Conservation (phyloP, 148 eudicot species). For the Cornus kousa region DNA sequence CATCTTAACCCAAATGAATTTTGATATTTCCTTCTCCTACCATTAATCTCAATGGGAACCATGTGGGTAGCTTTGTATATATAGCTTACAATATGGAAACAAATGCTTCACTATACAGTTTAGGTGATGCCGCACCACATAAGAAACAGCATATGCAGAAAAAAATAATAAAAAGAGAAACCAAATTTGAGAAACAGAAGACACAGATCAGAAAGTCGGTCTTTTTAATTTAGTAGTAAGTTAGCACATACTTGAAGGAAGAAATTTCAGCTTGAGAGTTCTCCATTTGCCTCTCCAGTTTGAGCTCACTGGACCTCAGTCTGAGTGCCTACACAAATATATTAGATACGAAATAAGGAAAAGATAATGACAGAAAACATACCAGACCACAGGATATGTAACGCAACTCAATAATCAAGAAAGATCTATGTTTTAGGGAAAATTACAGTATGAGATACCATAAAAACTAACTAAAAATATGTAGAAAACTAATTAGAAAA, state of each 20-base stretch:
- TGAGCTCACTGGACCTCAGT: slow-evolving; percentile 88
- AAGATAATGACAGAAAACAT: not conserved
- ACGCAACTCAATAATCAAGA: not conserved
- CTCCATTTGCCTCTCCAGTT: slow-evolving; percentile 87
- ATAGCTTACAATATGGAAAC: not conserved
- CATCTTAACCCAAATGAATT: too few species aligned
- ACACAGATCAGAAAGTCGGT: not conserved
- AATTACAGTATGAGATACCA: not conserved
- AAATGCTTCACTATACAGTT: not conserved
- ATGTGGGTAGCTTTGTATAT: too few species aligned
- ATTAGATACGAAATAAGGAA: slow-evolving; percentile 4
- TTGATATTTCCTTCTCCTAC: too few species aligned
- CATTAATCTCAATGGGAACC: too few species aligned
- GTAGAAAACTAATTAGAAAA: too few species aligned
- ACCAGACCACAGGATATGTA: not conserved
- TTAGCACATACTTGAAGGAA: slow-evolving; percentile 58
- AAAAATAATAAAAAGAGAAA: not conserved
- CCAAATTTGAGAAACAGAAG: not conserved
- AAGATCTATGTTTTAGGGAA: not conserved
- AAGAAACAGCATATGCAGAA: not conserved
- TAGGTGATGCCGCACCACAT: not conserved
- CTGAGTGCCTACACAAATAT: slow-evolving; percentile 62
- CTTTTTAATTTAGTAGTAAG: not conserved
- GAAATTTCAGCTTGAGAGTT: slow-evolving; percentile 64
- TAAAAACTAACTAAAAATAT: not conserved